Percentiles rank a stretch among this genome's conserved stretches.
These are phyloP conservation scores for Thermothelomyces thermophilus DNA, from an alignment of 2,329 filamentous ascomycete genomes.

Conservation along the genomic window DNA sequence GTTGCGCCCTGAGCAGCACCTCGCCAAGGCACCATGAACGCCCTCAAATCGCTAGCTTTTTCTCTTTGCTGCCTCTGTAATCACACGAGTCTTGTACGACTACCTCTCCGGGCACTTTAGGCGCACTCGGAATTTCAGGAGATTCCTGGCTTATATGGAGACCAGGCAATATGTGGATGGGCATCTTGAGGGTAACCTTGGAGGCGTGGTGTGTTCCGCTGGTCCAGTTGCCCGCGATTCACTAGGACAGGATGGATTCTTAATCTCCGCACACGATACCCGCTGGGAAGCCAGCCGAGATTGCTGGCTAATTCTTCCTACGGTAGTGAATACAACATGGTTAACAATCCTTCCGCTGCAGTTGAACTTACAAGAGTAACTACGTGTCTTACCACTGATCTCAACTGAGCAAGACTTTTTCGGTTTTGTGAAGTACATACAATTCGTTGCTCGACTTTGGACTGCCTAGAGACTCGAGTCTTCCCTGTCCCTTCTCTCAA, in stretches of 20 bases:
- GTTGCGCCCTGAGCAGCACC: not conserved
- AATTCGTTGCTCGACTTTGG: no score
- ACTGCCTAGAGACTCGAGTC: no score
- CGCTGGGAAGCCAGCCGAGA: not conserved
- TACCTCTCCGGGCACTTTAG: not conserved
- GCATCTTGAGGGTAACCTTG: not conserved
- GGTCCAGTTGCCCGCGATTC: not conserved
- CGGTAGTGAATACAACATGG: not conserved
- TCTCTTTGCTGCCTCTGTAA: constrained; percentile 1
- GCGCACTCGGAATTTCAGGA: constrained; percentile 1
- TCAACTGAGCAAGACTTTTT: no score
- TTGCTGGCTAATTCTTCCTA: not conserved
- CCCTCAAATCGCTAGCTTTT: not conserved
- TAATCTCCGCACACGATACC: not conserved
- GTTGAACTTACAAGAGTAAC: no score
- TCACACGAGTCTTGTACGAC: constrained; percentile 4
- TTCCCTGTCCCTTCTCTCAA: no score
- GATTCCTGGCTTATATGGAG: not conserved
- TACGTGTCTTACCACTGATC: no score
- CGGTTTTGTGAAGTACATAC: no score
- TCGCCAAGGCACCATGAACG: not conserved
- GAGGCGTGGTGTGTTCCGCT: no score
- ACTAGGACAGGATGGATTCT: not conserved
- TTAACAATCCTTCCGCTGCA: not conserved
- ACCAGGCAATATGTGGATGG: not conserved